Conservation (phyloP, 31 red algal genomes). For the Bonnemaisonia californica region DNA sequence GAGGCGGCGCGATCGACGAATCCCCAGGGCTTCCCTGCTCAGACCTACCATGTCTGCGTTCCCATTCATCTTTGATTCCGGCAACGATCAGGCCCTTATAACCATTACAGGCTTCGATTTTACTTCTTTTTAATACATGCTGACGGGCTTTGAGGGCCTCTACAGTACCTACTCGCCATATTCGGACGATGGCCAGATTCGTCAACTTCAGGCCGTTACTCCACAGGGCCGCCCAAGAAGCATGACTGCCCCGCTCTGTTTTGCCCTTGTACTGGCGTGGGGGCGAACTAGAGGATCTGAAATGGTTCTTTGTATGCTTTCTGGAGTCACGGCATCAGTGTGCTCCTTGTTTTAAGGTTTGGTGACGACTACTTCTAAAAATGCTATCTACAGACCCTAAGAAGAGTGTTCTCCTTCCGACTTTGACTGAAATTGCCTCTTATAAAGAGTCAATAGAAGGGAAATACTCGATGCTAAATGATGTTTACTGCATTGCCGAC, state of each 20-base stretch:
- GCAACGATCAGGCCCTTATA: background rate
- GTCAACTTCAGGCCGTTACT: background rate
- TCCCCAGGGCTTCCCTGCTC: too few species aligned
- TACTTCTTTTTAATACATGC: background rate
- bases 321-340: background rate
- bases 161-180: background rate
- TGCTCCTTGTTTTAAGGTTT: background rate
- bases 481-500: too few species aligned
- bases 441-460: too few species aligned
- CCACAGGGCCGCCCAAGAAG: background rate
- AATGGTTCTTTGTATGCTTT: slow-evolving; percentile 19
- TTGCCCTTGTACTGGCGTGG: background rate
- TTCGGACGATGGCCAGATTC: background rate
- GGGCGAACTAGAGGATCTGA: background rate
- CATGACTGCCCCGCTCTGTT: background rate
- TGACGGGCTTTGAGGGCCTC: background rate
- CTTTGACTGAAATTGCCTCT: too few species aligned
- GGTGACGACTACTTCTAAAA: slow-evolving; percentile 4
- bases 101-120: slow-evolving; percentile 1
- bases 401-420: background rate
- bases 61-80: slow-evolving; percentile 1
- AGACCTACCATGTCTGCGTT: slow-evolving; percentile 25
- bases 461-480: too few species aligned
- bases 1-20: too few species aligned
- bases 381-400: background rate